Conservation (phyloP, 768 basidiomycete genomes). For the Auriscalpium microsporum region DNA sequence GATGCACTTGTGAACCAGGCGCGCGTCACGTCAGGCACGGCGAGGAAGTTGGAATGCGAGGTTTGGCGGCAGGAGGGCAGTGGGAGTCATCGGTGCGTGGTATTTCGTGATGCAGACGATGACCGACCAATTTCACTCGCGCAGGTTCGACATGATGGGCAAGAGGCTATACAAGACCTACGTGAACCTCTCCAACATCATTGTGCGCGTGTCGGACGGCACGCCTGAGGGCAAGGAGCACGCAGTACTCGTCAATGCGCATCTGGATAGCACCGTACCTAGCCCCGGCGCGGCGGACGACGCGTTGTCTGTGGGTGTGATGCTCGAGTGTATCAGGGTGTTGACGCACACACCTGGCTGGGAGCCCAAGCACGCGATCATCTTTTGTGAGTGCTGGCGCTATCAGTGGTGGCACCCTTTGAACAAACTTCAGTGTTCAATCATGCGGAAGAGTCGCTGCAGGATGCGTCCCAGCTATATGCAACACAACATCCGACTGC, state of each 20-base stretch:
- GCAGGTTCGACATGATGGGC: conserved; percentile 88
- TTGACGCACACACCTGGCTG: conserved; percentile 58
- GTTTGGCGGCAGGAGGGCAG: conserved; percentile 87
- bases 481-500: conserved; percentile 80
- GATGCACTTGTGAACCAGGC: conserved; percentile 38
- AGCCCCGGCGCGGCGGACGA: conserved; percentile 89
- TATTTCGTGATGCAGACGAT: not conserved
- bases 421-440: conserved; percentile 65
- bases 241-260: conserved; percentile 80
- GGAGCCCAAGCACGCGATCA: conserved; percentile 66
- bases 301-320: conserved; percentile 78
- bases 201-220: conserved; percentile 79
- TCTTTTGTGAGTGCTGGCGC: conserved; percentile 58
- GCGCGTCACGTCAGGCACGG: conserved; percentile 21
- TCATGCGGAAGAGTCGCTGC: conserved; percentile 88
- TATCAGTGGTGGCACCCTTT: not conserved
- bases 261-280: conserved; percentile 85
- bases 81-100: conserved; percentile 73
- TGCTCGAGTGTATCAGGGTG: conserved; percentile 84
- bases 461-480: conserved; percentile 91
- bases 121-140: not conserved
- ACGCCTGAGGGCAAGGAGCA: conserved; percentile 66
- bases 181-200: conserved; percentile 78
- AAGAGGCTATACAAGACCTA: conserved; percentile 81
- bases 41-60: conserved; percentile 74